Percentiles rank a stretch among this genome's conserved stretches.
phyloP scores from a whole-genome alignment of 2,329 filamentous ascomycete genomes.

The Zelopaecilomyces penicillatus region DNA sequence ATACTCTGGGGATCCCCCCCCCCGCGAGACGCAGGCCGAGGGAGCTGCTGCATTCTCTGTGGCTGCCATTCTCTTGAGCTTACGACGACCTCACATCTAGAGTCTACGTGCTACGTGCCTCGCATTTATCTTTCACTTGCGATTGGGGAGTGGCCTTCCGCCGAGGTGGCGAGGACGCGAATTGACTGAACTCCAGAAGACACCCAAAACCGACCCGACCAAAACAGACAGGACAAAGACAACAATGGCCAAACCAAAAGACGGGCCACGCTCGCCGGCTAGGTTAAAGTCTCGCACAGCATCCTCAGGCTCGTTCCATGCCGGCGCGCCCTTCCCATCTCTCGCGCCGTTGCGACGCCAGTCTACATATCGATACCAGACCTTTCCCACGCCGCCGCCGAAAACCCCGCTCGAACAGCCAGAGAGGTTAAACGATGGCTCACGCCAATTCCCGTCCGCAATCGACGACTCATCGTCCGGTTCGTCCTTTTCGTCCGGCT shows the following conservation, averaged over 20 bases:
- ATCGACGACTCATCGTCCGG: conserved; percentile 13
- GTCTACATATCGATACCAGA: conserved; percentile 61
- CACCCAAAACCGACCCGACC: neutral
- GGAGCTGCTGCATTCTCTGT: too few relatives aligned
- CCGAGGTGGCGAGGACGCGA: too few relatives aligned
- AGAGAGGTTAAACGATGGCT: conserved; percentile 11
- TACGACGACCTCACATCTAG: too few relatives aligned
- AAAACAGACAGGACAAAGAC: neutral
- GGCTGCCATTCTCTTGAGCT: too few relatives aligned
- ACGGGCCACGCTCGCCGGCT: conserved; percentile 1
- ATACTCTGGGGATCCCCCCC: too few relatives aligned
- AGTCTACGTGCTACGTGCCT: too few relatives aligned
- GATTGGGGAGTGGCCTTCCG: too few relatives aligned
- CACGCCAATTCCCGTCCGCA: conserved; percentile 2
- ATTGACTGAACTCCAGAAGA: too few relatives aligned
- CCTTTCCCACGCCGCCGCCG: conserved; percentile 69
- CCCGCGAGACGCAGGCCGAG: too few relatives aligned
- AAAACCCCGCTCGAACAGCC: conserved; percentile 50
- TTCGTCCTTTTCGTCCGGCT: conserved; percentile 20
- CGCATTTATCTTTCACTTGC: too few relatives aligned
- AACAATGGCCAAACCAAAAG: conserved; percentile 4
- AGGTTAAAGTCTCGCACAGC: conserved; percentile 12
- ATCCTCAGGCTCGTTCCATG: conserved; percentile 43
- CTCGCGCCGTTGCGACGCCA: conserved; percentile 27
- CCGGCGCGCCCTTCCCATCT: conserved; percentile 40